A percentile compares a stretch with the other conserved stretches of the same genome.
Conservation (phyloP, 2,329 filamentous ascomycete species). For the Rasamsonia emersonii region DNA sequence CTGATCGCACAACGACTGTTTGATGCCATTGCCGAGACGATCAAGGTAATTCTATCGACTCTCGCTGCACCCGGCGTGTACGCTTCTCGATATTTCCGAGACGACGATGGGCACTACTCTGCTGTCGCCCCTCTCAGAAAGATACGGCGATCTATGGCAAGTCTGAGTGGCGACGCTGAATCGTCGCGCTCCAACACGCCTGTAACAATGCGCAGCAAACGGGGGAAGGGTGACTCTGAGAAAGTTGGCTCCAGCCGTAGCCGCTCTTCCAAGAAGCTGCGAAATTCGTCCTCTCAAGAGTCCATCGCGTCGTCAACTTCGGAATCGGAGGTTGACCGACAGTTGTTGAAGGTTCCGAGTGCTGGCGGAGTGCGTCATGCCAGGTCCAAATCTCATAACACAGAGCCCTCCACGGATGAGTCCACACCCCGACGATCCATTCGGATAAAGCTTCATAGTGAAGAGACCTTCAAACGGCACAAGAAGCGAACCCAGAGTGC, state of each 20-base stretch:
- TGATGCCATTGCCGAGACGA: conserved; percentile 62
- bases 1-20: conserved; percentile 61
- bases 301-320: conserved; percentile 45
- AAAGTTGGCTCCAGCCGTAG: conserved; percentile 17
- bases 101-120: conserved; percentile 70
- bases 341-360: conserved; percentile 14
- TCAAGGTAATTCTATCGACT: conserved; percentile 70
- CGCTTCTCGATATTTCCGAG: conserved; percentile 72
- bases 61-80: conserved; percentile 74
- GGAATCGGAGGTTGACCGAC: conserved; percentile 45
- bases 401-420: conserved; percentile 46
- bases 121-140: conserved; percentile 64
- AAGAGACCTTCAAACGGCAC: conserved; percentile 66
- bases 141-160: conserved; percentile 36
- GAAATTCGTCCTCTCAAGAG: conserved; percentile 26
- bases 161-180: conserved; percentile 3
- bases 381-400: conserved; percentile 18
- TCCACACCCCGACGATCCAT: conserved; percentile 69
- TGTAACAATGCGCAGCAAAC: conserved; percentile 14
- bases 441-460: conserved; percentile 79
- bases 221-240: conserved; percentile 14
- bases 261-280: conserved; percentile 22
- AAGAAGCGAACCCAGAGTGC: conserved; percentile 29
- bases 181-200: conserved; percentile 13
- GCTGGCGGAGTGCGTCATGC: conserved; percentile 16